phyloP scores from a whole-genome alignment of 2,329 filamentous ascomycete genomes.

The Apiospora marii region DNA sequence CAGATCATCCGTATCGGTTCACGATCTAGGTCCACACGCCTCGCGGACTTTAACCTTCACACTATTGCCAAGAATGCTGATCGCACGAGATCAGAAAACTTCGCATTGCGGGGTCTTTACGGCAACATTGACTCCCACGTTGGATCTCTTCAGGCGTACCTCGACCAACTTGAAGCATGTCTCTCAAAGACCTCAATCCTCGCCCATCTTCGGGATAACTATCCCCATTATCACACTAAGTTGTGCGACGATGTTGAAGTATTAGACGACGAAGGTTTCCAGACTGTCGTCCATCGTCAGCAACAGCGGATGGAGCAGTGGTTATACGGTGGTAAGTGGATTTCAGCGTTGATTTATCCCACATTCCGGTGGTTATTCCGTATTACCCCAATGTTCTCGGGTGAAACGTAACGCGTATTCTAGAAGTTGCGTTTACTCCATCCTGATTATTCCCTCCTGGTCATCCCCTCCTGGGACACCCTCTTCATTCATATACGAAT shows the following conservation, averaged over 20 bases:
- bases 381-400: no score
- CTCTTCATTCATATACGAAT: no score
- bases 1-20: slow-evolving; percentile 69
- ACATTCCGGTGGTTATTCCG: no score
- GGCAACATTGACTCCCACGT: slow-evolving; percentile 29
- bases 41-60: slow-evolving; percentile 60
- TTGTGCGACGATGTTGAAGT: slow-evolving; percentile 38
- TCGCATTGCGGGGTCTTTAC: slow-evolving; percentile 38
- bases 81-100: slow-evolving; percentile 50
- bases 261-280: slow-evolving; percentile 37
- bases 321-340: slow-evolving; percentile 28
- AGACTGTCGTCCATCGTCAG: slow-evolving; percentile 31
- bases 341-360: no score
- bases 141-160: background rate
- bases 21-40: slow-evolving; percentile 60
- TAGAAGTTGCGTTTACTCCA: no score
- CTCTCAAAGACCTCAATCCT: slow-evolving; percentile 30
- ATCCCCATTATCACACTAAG: slow-evolving; percentile 35
- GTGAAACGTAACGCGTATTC: no score
- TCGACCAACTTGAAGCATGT: slow-evolving; percentile 17
- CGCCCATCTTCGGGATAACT: slow-evolving; percentile 31
- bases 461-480: no score
- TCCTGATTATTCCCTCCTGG: no score
- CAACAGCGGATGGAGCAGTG: slow-evolving; percentile 34
- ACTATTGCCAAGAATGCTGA: slow-evolving; percentile 40